phyloP scores from a whole-genome alignment of 768 basidiomycete species.

The Russula sp. region DNA sequence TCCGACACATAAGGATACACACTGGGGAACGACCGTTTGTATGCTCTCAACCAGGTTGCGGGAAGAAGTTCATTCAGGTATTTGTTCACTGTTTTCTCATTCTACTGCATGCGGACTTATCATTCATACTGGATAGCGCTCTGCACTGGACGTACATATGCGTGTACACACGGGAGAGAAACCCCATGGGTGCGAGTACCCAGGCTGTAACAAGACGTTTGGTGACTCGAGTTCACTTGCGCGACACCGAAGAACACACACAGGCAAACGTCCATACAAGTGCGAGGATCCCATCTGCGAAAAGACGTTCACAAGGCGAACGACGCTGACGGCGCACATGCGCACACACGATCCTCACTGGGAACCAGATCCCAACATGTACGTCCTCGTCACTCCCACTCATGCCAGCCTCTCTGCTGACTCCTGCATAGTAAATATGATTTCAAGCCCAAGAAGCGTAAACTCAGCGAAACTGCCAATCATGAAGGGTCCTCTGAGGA shows the following conservation, averaged over 20 bases:
- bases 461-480: conserved; percentile 42
- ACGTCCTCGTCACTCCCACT: conserved; percentile 28
- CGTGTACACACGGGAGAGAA: conserved; percentile 92
- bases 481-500: conserved; percentile 30
- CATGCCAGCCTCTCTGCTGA: conserved; percentile 1
- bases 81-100: conserved; percentile 15
- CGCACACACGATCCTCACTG: conserved; percentile 78
- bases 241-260: conserved; percentile 84
- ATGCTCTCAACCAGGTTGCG: conserved; percentile 64
- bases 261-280: conserved; percentile 79
- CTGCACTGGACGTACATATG: conserved; percentile 81
- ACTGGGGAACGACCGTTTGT: conserved; percentile 84
- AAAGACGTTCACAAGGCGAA: conserved; percentile 82
- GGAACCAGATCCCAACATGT: conserved; percentile 82
- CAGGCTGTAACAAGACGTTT: conserved; percentile 81
- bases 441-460: conserved; percentile 60
- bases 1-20: conserved; percentile 83
- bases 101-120: conserved; percentile 16
- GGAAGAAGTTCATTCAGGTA: conserved; percentile 92
- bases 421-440: conserved; percentile 55
- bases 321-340: conserved; percentile 83
- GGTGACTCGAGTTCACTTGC: conserved; percentile 89
- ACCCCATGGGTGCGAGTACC: conserved; percentile 86
- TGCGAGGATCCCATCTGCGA: conserved; percentile 78
- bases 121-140: conserved; percentile 45